Percentiles rank a stretch among this genome's conserved stretches.
Evolutionary conservation across 305 asterid genomes (phyloP).

Genomic region (Fraxinus velutina): DNA sequence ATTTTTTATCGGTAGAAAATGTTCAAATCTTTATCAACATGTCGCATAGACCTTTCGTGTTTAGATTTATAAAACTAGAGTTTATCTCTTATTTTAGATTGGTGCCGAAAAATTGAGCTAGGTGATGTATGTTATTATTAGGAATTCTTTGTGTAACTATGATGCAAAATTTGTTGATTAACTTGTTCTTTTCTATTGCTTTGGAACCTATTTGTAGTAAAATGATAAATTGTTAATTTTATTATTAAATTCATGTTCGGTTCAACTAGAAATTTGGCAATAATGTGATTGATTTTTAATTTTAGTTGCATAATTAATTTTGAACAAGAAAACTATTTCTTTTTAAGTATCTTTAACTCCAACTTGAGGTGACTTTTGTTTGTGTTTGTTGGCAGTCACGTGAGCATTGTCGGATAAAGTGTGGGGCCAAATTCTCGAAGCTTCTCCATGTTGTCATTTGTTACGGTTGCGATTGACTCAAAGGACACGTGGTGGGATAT

Average conservation of each 20-base stretch:
- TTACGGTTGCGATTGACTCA: conserved; percentile 26
- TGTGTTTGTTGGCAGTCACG: conserved; percentile 32
- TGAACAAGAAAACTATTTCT: background rate
- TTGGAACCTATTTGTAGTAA: background rate
- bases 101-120: background rate
- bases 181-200: background rate
- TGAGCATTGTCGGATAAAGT: conserved; percentile 34
- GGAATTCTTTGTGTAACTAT: background rate
- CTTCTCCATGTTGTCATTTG: conserved; percentile 27
- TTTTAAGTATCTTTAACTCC: background rate
- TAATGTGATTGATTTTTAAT: background rate
- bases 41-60: background rate
- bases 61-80: background rate
- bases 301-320: background rate
- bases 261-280: background rate
- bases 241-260: background rate
- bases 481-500: conserved; percentile 46
- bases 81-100: background rate
- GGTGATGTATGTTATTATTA: background rate
- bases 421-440: conserved; percentile 36
- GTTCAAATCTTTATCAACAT: background rate
- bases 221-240: background rate
- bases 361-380: background rate
- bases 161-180: background rate
- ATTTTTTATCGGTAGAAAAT: background rate